Conservation (phyloP, 2,329 filamentous ascomycete genomes). For the Colletotrichum cereale region DNA sequence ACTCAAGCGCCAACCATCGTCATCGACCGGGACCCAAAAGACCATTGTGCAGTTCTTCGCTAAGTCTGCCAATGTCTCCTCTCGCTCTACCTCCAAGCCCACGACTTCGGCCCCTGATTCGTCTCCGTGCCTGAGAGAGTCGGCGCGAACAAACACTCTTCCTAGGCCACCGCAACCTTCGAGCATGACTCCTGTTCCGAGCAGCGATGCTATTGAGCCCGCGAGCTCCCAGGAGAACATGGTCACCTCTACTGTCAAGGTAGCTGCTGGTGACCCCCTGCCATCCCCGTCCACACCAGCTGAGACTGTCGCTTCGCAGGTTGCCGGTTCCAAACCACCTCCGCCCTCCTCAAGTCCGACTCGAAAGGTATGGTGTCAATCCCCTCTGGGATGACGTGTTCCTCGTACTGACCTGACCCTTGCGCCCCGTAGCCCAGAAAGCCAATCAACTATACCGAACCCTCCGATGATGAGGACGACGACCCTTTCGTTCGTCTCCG, state of each 20-base stretch:
- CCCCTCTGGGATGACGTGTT: neutral
- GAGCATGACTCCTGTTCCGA: constrained; percentile 79
- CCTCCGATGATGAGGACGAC: constrained; percentile 83
- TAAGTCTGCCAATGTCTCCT: constrained; percentile 52
- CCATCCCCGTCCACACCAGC: constrained; percentile 56
- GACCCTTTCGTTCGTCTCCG: constrained; percentile 72
- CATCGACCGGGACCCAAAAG: constrained; percentile 52
- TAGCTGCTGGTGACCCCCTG: constrained; percentile 65
- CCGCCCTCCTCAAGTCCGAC: constrained; percentile 76
- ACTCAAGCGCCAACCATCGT: constrained; percentile 41
- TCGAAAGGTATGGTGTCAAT: constrained; percentile 72
- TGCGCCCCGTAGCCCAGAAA: constrained; percentile 60
- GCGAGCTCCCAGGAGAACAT: constrained; percentile 77
- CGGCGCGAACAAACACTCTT: constrained; percentile 59
- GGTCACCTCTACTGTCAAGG: constrained; percentile 58
- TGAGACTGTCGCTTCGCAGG: constrained; percentile 57
- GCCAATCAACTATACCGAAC: constrained; percentile 84
- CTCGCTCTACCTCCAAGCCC: constrained; percentile 50
- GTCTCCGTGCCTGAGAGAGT: constrained; percentile 55
- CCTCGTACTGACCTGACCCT: constrained; percentile 8
- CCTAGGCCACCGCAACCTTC: constrained; percentile 54
- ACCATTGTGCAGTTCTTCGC: constrained; percentile 61
- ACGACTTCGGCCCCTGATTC: constrained; percentile 49
- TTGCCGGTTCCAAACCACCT: constrained; percentile 55
- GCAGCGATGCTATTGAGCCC: constrained; percentile 80